Percentiles rank a stretch among this genome's conserved stretches.
phyloP scores from a whole-genome alignment of 257 asterid genomes.

The Nicotiana sylvestris region DNA sequence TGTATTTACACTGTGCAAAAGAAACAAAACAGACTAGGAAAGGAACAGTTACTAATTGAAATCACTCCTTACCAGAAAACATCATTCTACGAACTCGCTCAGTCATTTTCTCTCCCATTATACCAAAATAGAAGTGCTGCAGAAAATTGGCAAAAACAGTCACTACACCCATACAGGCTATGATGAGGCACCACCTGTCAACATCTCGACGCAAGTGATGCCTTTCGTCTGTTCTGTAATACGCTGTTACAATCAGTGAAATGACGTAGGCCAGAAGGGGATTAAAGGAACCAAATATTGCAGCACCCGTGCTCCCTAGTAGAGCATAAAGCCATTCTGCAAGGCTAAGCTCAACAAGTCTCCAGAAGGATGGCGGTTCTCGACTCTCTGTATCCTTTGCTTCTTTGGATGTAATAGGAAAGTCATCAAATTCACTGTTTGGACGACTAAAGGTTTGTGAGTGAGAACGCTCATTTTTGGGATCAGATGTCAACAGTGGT shows the following conservation, averaged over 20 bases:
- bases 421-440: slow-evolving; percentile 51
- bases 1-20: neutral
- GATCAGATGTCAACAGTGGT: slow-evolving; percentile 98
- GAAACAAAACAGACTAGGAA: slow-evolving; percentile 2
- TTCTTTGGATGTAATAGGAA: slow-evolving; percentile 40
- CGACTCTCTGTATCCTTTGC: slow-evolving; percentile 42
- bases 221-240: slow-evolving; percentile 54
- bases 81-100: slow-evolving; percentile 99
- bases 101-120: slow-evolving; percentile 99
- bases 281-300: slow-evolving; percentile 90
- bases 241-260: slow-evolving; percentile 77
- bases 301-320: slow-evolving; percentile 96
- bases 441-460: slow-evolving; percentile 98
- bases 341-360: slow-evolving; percentile 97
- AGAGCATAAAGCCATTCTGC: slow-evolving; percentile 99
- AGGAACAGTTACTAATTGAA: neutral
- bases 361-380: slow-evolving; percentile 85
- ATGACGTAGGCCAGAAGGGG: slow-evolving; percentile 95
- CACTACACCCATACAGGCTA: slow-evolving; percentile 94
- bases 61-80: slow-evolving; percentile 75
- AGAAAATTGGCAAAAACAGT: slow-evolving; percentile 91
- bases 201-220: slow-evolving; percentile 60
- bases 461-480: slow-evolving; percentile 93
- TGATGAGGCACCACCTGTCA: slow-evolving; percentile 86
- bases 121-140: slow-evolving; percentile 98